Conservation (phyloP, 176 grass and related monocot genomes). For the Oryza glaberrima region DNA sequence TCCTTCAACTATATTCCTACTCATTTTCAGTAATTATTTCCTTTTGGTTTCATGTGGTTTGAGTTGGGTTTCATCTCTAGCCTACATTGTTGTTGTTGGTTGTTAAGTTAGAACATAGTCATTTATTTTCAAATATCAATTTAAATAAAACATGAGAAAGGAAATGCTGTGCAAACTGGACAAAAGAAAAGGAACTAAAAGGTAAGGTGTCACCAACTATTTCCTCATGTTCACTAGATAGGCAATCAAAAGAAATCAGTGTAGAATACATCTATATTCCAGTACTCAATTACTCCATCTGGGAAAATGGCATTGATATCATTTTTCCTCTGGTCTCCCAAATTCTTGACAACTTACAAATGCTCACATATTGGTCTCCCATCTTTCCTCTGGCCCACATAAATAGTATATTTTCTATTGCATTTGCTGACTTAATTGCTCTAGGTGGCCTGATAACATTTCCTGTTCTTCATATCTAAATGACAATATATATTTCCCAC, state of each 20-base stretch:
- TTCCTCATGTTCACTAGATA: background rate
- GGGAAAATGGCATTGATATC: background rate
- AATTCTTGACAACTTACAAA: background rate
- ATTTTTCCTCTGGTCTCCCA: background rate
- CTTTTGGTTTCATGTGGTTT: too few relatives aligned
- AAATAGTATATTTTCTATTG: background rate
- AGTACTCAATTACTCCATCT: conserved; percentile 8
- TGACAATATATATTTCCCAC: background rate
- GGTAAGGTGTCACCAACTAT: background rate
- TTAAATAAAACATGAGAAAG: background rate
- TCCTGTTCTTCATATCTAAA: conserved; percentile 4
- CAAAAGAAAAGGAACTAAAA: background rate
- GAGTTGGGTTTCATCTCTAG: background rate
- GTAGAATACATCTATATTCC: background rate
- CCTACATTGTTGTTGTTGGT: background rate
- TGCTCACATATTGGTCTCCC: background rate
- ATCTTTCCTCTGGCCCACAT: background rate
- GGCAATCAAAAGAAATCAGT: background rate
- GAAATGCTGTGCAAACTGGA: background rate
- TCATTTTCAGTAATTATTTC: too few relatives aligned
- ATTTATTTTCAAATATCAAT: background rate
- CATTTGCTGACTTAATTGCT: conserved; percentile 11
- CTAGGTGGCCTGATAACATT: background rate
- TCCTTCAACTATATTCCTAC: too few relatives aligned
- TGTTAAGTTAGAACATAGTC: background rate